Conservation (phyloP, 106 monocot species). For the Alisma plantagoaquatica region DNA sequence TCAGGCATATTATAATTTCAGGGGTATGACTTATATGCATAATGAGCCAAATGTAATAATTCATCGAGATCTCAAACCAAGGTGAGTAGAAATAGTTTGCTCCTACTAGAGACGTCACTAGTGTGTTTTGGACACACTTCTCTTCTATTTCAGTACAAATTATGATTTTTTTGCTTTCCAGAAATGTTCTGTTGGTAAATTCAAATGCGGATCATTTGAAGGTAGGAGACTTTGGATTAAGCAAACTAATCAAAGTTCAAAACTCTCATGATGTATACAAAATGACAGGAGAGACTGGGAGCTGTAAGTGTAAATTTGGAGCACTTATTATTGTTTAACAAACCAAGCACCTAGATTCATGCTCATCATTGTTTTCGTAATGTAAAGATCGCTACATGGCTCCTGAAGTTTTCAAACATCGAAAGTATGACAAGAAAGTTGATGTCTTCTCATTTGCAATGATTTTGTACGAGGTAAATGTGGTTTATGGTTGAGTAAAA, state of each 20-base stretch:
- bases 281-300: constrained; percentile 99
- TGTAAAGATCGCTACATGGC: constrained; percentile 91
- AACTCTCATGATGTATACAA: constrained; percentile 90
- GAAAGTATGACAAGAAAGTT: constrained; percentile 97
- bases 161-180: too few relatives aligned
- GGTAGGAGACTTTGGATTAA: constrained; percentile 96
- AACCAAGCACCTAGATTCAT: too few relatives aligned
- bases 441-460: constrained; percentile 99
- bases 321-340: too few relatives aligned
- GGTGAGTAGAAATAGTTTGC: too few relatives aligned
- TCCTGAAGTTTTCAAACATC: constrained; percentile 96
- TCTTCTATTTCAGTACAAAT: too few relatives aligned
- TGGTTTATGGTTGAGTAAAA: too few relatives aligned
- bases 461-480: constrained; percentile 99
- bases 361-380: too few relatives aligned
- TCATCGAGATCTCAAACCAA: constrained; percentile 93
- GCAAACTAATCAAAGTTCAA: constrained; percentile 87
- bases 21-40: constrained; percentile 98
- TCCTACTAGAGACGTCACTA: too few relatives aligned
- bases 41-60: constrained; percentile 98
- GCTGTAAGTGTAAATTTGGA: constrained; percentile 66
- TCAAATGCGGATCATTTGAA: constrained; percentile 91
- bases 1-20: too few relatives aligned
- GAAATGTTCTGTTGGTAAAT: constrained; percentile 97
- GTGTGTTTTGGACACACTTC: too few relatives aligned